phyloP scores from a whole-genome alignment of 2,329 filamentous ascomycete genomes.

The Bipolaris cookei region DNA sequence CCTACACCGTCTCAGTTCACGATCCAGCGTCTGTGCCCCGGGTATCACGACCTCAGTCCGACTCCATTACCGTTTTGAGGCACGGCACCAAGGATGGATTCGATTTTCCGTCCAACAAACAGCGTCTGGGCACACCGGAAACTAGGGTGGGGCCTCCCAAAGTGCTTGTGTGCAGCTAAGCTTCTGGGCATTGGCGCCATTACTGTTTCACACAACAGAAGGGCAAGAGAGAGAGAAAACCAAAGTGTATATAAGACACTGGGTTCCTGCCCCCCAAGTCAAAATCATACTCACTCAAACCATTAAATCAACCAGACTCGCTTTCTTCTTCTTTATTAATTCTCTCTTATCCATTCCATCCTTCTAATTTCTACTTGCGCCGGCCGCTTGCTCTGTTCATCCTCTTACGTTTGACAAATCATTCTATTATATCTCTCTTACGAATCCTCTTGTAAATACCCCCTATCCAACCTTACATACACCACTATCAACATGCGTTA shows the following conservation, averaged over 20 bases:
- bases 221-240: neutral
- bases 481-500: constrained; percentile 55
- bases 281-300: constrained; percentile 34
- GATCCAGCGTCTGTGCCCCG: constrained; percentile 21
- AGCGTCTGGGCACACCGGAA: constrained; percentile 14
- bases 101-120: neutral
- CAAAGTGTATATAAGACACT: constrained; percentile 37
- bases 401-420: constrained; percentile 6
- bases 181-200: constrained; percentile 23
- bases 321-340: constrained; percentile 29
- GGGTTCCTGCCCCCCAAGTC: constrained; percentile 16
- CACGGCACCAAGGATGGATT: constrained; percentile 16
- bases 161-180: constrained; percentile 43
- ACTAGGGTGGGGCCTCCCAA: constrained; percentile 10
- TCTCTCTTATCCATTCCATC: constrained; percentile 21
- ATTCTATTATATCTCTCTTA: neutral
- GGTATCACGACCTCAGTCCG: constrained; percentile 30
- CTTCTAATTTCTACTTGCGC: constrained; percentile 44
- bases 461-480: constrained; percentile 10
- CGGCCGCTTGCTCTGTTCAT: constrained; percentile 46
- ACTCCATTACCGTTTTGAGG: constrained; percentile 21
- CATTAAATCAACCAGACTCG: constrained; percentile 25
- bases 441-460: constrained; percentile 11
- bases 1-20: constrained; percentile 35
- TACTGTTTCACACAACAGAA: neutral